Evolutionary conservation across 805 yeast species (phyloP), one percentile per base, ranked within the genome.

Genomic region (Kluyveromyces aestuarii): DNA sequence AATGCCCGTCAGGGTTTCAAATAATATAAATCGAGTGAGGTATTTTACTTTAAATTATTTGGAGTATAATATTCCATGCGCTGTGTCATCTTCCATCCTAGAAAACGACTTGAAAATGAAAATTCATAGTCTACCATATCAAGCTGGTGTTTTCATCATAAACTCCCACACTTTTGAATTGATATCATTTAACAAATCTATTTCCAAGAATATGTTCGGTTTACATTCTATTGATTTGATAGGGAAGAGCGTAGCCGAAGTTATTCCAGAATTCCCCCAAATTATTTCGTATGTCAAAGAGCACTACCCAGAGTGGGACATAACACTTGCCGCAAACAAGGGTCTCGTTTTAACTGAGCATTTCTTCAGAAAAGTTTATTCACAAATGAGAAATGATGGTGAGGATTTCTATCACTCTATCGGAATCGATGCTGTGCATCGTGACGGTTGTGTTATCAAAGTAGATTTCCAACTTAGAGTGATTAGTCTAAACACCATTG

Each of bases 331-430:
- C 0, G 54, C 52, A 36, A 65, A 63, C 47, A 63, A 52, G 50
- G 96, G 96, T 1, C 67, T 87, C 45, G 96, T 90, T 0, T 69
- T 90, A 11, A 95, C 97, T 0, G 98, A 90, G 64, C 96, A 89
- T 66, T 84, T 85, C 61, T 89, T 91, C 68, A 75, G 97, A 52
- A 81, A 82, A 54, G 73, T 80, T 47, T 72, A 74, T 49, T 81
- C 84, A 0, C 70, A 74, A 47, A 60, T 60, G 55, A 64, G 61
- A 42, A 67, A 63, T n/a, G 55, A 62, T 30, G 76, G 72, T 44
- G 75, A 75, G 21, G 80, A 77, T 7, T 66, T 79, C 44, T 82
- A 84, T 50, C 72, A 74, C 27, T 82, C 89, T 1, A 71, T 75
- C 19, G 95, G 95, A 37, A 72, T 88, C 9, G 71, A 72, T 50